Evolutionary conservation across 345 rosid genomes (phyloP), one percentile per base, ranked within the genome.

Genomic region (Gossypium stocksii): DNA sequence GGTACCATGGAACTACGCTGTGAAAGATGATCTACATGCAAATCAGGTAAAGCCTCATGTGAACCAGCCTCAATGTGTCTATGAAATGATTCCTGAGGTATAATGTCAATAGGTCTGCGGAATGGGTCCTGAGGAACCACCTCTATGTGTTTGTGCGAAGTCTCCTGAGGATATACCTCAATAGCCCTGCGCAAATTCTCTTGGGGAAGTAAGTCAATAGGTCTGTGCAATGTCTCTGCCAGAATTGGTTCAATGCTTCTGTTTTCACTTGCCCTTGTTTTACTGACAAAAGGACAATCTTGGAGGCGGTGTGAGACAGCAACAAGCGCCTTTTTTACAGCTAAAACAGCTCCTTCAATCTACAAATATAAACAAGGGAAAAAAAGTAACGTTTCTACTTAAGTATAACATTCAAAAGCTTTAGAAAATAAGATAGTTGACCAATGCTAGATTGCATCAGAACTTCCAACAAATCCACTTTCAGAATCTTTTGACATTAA

Each of bases 301-400:
- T 91, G 98, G 78, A 93, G 90, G 73, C 96, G 70, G 41, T 86
- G 83, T 73, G 98, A 90, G 62, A 91, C 87, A 38, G 88, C 82
- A 64, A 91, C 61, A 56, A 93, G 90, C 43, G 93, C 98, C 83
- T 82, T 93, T 84, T 85, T 90, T 68, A 88, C 94, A 56, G 88
- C 86, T 48, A 69, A 76, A 65, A 85, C 88, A 83, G 71, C 88
- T 49, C 98, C 98, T 80, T 91, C 98, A 59, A 93, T 87, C 98
- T 93, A 87, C 81, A 79, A 66, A 71, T 22, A 76, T 45, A 64
- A 63, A 77, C 66, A 78, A 23, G 54, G 60, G 56, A 45, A 74
- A 65, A 65, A 16, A 43, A 65, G 19, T n/a, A 9, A 65, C 46
- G 27, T 45, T 66, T 66, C 54, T 45, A 20, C 52, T 65, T 12